phyloP scores from a whole-genome alignment of 2,329 filamentous ascomycete species.

The Xylaria sp. region DNA sequence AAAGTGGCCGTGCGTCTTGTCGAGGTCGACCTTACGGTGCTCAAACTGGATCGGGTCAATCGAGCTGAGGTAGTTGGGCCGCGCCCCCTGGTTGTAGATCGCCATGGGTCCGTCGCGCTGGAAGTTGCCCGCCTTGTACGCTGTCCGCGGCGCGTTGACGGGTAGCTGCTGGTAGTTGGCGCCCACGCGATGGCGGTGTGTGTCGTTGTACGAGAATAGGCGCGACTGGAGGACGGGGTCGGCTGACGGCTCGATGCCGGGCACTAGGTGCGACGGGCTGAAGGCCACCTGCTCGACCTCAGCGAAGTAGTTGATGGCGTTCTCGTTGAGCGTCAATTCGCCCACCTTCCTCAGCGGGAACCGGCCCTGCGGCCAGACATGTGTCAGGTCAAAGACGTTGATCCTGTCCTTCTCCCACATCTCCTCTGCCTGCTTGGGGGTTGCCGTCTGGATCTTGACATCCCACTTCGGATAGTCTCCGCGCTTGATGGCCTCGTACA shows the following conservation, averaged over 20 bases:
- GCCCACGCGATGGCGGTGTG: conserved; percentile 62
- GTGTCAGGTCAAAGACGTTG: conserved; percentile 73
- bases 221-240: conserved; percentile 73
- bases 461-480: conserved; percentile 69
- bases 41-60: conserved; percentile 45
- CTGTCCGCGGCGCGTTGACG: conserved; percentile 55
- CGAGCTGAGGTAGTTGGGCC: conserved; percentile 58
- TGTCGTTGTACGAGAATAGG: conserved; percentile 74
- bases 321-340: conserved; percentile 67
- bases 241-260: conserved; percentile 71
- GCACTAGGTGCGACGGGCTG: conserved; percentile 69
- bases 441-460: conserved; percentile 67
- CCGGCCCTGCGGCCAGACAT: conserved; percentile 69
- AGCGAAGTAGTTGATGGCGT: conserved; percentile 70
- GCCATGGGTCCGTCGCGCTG: conserved; percentile 76
- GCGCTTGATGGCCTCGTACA: conserved; percentile 66
- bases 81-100: conserved; percentile 68
- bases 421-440: conserved; percentile 50
- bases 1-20: conserved; percentile 48
- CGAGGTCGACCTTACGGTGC: conserved; percentile 43
- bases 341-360: conserved; percentile 67
- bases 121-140: conserved; percentile 63
- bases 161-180: conserved; percentile 65
- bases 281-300: conserved; percentile 75
- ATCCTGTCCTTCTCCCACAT: conserved; percentile 65